Base-by-base conservation (phyloP, 768 basidiomycete species). In the Lactarius vividus region DNA sequence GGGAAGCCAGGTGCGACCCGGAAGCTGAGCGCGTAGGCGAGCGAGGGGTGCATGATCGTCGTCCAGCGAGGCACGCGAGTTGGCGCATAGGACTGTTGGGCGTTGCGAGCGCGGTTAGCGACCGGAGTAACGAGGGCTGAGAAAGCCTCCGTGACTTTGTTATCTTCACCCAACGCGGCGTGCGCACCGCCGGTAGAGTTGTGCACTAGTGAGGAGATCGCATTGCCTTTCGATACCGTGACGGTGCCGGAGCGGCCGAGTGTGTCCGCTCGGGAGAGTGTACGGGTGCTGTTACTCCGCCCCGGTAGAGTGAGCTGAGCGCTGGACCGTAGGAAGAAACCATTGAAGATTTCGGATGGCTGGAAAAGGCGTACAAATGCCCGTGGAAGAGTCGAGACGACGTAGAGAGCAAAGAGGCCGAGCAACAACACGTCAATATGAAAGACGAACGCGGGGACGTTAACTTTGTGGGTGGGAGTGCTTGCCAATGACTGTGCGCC, bases 61-160 rank as follows among this genome's bases (percentile, higher is more conserved):
- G 77, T 73, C 77, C 78, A 80, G 37, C 74, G 72, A 15, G 77
- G 75, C 16, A 79, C 71, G 63, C 80, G 75, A 2, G 74, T 71
- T 1, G 79, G 80, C 15, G 65, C 56, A 54, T 57, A 44, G 42
- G 40, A 26, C 49, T 44, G 42, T 26, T 35, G 11, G 31, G 31
- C 23, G 1, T 42, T 8, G 6, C 63, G 53, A 28, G 31, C 44
- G 8, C 58, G 52, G 26, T 26, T 15, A 15, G 2, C 49, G 11
- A 52, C 26, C 15, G 62, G 64, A 3, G 52, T 29, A 42, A 59
- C 29, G 26, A 62, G n/a, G 35, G 57, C 23, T 15, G 42, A 13
- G 31, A 54, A 49, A n/a, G n/a, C 46, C 23, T 59, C 26, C n/a
- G 53, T 29, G 6, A n/a, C 18, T 23, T 65, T 65, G 11, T 6